These are phyloP conservation scores for Backusella mclennaniae DNA, from an alignment of 192 early-diverging fungal genomes.

Conservation along the genomic window DNA sequence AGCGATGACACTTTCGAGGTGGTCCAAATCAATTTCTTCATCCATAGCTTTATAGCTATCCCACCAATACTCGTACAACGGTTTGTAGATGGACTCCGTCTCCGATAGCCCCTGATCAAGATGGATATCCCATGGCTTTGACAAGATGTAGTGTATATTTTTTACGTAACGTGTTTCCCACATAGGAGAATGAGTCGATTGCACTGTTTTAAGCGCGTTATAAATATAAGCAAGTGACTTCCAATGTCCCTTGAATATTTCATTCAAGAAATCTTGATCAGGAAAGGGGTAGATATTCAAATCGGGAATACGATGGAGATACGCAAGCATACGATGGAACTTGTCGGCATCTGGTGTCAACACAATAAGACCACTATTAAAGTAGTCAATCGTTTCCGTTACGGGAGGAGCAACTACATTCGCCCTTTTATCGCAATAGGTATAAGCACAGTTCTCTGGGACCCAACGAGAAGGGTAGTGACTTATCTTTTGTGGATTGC, in stretches of 20 bases:
- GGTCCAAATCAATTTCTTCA: not conserved
- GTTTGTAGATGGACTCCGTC: not conserved
- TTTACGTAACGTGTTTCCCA: conserved; percentile 36
- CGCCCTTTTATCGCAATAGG: conserved; percentile 5
- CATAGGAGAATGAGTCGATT: conserved; percentile 30
- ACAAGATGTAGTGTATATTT: conserved; percentile 49
- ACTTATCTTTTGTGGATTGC: conserved; percentile 39
- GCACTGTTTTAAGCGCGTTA: conserved; percentile 50
- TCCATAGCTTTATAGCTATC: not conserved
- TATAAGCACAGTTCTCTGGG: conserved; percentile 40
- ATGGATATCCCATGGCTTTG: conserved; percentile 41
- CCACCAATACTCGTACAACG: conserved; percentile 15
- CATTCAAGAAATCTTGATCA: conserved; percentile 54
- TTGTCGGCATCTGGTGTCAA: conserved; percentile 27
- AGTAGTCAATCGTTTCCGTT: conserved; percentile 32
- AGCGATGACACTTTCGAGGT: not conserved
- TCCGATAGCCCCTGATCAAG: not conserved
- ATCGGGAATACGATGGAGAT: conserved; percentile 17
- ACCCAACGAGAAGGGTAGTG: conserved; percentile 43
- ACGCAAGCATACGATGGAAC: conserved; percentile 30
- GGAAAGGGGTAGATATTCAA: conserved; percentile 32
- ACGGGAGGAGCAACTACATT: not conserved
- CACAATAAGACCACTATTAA: conserved; percentile 52
- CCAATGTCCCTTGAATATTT: conserved; percentile 43
- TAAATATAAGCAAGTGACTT: conserved; percentile 42